A percentile compares a stretch with the other conserved stretches of the same genome.
Conservation (phyloP, 2,329 filamentous ascomycete genomes). For the Cladosporium sp. region DNA sequence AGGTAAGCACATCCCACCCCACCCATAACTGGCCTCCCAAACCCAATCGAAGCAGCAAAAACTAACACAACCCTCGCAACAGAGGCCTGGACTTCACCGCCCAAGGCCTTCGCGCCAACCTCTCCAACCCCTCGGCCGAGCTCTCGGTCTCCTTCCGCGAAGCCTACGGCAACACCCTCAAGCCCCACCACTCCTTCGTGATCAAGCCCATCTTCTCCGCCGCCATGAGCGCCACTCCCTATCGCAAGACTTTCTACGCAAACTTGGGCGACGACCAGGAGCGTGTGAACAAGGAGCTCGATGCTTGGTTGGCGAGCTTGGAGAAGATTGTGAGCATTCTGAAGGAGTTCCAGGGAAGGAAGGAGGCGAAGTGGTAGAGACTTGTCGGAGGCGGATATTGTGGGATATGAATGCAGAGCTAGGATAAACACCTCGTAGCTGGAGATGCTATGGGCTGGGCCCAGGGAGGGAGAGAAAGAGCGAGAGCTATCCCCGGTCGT, state of each 20-base stretch:
- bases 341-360: conserved; percentile 56
- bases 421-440: no score
- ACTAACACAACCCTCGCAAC: conserved; percentile 13
- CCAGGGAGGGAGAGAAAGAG: no score
- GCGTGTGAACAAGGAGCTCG: conserved; percentile 62
- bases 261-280: conserved; percentile 69
- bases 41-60: background rate
- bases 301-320: conserved; percentile 69
- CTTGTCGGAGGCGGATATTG: no score
- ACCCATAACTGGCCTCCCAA: background rate
- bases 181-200: conserved; percentile 84
- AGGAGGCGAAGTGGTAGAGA: conserved; percentile 41
- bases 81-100: conserved; percentile 94
- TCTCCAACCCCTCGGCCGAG: conserved; percentile 65
- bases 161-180: conserved; percentile 82
- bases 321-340: conserved; percentile 76
- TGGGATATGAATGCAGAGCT: no score
- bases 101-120: conserved; percentile 74
- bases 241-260: conserved; percentile 86
- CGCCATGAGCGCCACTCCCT: conserved; percentile 89
- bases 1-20: conserved; percentile 54
- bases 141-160: conserved; percentile 80
- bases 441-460: no score
- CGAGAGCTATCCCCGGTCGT: no score
- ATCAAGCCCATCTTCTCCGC: conserved; percentile 89